A percentile compares a stretch with the other conserved stretches of the same genome.
phyloP scores from a whole-genome alignment of 1,284 basidiomycete genomes.

The Lentinus polychrous region DNA sequence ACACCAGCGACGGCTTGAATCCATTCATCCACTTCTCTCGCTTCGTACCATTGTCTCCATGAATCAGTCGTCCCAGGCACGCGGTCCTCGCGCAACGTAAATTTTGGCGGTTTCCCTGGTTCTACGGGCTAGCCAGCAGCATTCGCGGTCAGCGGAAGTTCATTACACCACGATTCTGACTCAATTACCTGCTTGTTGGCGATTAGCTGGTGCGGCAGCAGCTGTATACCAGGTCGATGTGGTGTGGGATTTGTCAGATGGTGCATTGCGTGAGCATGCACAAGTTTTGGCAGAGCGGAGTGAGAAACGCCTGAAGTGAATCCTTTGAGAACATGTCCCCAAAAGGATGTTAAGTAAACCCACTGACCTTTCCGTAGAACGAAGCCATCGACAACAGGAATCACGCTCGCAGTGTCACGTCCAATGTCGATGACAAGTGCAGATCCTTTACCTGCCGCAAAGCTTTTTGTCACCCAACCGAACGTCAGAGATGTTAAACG shows the following conservation, averaged over 20 bases:
- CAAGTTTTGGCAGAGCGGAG: slow-evolving; percentile 68
- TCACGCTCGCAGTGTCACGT: slow-evolving; percentile 82
- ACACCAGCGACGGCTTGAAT: slow-evolving; percentile 85
- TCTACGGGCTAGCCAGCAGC: slow-evolving; percentile 49
- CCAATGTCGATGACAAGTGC: slow-evolving; percentile 95
- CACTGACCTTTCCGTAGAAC: slow-evolving; percentile 85
- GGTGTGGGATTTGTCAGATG: slow-evolving; percentile 43
- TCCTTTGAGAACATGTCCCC: not conserved
- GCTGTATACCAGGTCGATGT: slow-evolving; percentile 50
- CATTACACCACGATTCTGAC: too few species aligned
- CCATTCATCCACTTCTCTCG: slow-evolving; percentile 88
- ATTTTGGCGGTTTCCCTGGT: slow-evolving; percentile 51
- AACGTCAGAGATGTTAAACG: slow-evolving; percentile 1
- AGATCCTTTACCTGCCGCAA: slow-evolving; percentile 94
- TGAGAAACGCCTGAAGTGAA: slow-evolving; percentile 51
- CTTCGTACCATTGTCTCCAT: slow-evolving; percentile 82
- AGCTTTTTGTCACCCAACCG: slow-evolving; percentile 40
- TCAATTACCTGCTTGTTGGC: slow-evolving; percentile 57
- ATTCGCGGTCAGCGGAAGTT: not conserved
- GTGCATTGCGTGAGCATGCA: slow-evolving; percentile 69
- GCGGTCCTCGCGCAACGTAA: slow-evolving; percentile 70
- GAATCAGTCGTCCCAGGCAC: slow-evolving; percentile 66
- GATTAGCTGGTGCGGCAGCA: slow-evolving; percentile 85
- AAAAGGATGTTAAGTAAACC: slow-evolving; percentile 9
- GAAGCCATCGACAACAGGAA: slow-evolving; percentile 96